Base-by-base conservation (phyloP, 805 yeast genomes). In the Candida nanaspora region DNA sequence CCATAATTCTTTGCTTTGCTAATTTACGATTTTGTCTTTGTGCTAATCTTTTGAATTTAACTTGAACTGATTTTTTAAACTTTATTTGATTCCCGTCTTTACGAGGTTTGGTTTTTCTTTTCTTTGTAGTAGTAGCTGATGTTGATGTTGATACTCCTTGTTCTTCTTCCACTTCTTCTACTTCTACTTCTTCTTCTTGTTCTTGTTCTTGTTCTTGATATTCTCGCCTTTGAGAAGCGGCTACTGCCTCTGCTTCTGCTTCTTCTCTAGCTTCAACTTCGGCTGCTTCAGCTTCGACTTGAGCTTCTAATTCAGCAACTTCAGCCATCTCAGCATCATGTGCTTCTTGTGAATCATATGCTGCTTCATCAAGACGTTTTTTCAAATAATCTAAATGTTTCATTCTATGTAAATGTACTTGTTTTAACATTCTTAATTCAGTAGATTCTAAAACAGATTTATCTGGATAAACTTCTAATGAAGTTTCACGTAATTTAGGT, bases 11-110 rank as follows among this genome's bases (percentile, higher is more conserved):
- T 33, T 33, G 35, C 14, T n/a, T 33, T 21, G 35, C n/a, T 3
- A 31, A 18, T 31, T 18, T 31, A 18, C 35, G 10, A 5, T 32
- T 11, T 10, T 20, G 34, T 32, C 25, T 22, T 6, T 54, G 47
- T 3, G 62, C 56, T 23, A 53, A 40, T 29, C 62, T 50, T 20
- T 48, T 44, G 37, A 59, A 56, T 30, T 47, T 52, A 22, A 58
- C 39, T 31, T 52, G 47, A 9, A 57, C 14, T n/a, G n/a, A 5
- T 43, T 28, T 31, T 40, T 39, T 19, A 19, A 3, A 31, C 33
- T 28, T 33, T 33, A 4, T 32, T 18, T 22, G 39, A 8, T 3
- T 13, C n/a, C n/a, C n/a, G n/a, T n/a, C n/a, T n/a, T n/a, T n/a
- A n/a, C n/a, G n/a, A n/a, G n/a, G n/a, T n/a, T n/a, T n/a, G n/a